Evolutionary conservation across 2,329 filamentous ascomycete genomes (phyloP).

Genomic region (Rhynchosporium agropyri): DNA sequence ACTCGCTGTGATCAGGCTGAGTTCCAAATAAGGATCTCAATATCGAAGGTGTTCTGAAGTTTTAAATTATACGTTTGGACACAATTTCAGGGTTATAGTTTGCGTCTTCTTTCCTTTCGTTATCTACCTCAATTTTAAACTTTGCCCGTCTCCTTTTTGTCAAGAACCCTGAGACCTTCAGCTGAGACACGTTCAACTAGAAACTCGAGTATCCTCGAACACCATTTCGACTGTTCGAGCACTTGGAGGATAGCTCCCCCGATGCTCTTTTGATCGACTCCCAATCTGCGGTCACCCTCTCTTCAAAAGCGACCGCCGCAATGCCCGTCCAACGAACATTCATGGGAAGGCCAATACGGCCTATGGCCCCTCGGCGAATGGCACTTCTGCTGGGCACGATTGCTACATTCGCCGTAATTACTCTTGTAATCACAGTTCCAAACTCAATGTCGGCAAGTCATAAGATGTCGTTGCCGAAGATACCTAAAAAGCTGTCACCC

Average conservation of each 20-base stretch:
- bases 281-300: conserved; percentile 12
- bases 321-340: conserved; percentile 54
- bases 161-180: conserved; percentile 9
- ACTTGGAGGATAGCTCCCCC: conserved; percentile 1
- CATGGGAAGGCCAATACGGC: conserved; percentile 53
- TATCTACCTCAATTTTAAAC: background rate
- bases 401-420: conserved; percentile 56
- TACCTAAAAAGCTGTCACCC: conserved; percentile 45
- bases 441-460: conserved; percentile 52
- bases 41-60: background rate
- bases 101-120: background rate
- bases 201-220: background rate
- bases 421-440: conserved; percentile 56
- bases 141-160: background rate
- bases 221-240: conserved; percentile 1
- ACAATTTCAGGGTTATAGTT: background rate
- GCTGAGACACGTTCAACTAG: conserved; percentile 3
- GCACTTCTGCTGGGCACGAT: conserved; percentile 55
- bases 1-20: background rate
- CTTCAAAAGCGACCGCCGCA: conserved; percentile 16
- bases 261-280: conserved; percentile 28
- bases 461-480: conserved; percentile 53
- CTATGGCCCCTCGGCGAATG: conserved; percentile 55
- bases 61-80: background rate
- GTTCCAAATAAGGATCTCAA: conserved; percentile 1